Percentiles rank a stretch among this genome's conserved stretches.
Conservation (phyloP, 768 basidiomycete genomes). For the Pleurotus citrinopileatus region DNA sequence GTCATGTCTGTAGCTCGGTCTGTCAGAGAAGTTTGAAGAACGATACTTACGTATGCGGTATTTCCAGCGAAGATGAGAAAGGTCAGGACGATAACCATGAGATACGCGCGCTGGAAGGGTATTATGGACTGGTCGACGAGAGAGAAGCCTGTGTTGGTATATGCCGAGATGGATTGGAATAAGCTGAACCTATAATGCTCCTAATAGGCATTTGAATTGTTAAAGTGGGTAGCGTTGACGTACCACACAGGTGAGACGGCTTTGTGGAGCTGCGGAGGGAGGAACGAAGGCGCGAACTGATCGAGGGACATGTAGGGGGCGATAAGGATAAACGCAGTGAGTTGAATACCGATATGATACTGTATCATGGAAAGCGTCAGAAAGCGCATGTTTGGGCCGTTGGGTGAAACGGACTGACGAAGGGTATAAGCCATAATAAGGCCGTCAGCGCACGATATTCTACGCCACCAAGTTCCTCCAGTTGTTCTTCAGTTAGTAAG, state of each 20-base stretch:
- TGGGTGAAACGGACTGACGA: conserved; percentile 42
- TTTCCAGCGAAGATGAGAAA: conserved; percentile 88
- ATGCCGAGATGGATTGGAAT: conserved; percentile 84
- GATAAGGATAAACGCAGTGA: conserved; percentile 71
- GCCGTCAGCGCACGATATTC: conserved; percentile 86
- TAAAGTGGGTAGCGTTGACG: conserved; percentile 11
- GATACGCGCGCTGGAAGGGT: conserved; percentile 85
- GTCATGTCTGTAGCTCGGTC: too few species aligned
- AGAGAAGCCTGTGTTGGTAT: conserved; percentile 86
- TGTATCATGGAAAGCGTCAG: conserved; percentile 25
- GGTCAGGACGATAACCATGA: conserved; percentile 70
- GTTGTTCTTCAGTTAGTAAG: conserved; percentile 72
- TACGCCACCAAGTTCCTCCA: conserved; percentile 93
- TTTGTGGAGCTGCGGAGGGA: conserved; percentile 54
- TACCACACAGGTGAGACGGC: conserved; percentile 67
- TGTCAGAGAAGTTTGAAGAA: not conserved
- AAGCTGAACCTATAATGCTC: conserved; percentile 69
- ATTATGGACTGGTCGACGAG: conserved; percentile 89
- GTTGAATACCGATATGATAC: conserved; percentile 80
- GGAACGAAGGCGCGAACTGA: conserved; percentile 60
- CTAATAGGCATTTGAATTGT: not conserved
- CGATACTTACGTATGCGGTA: conserved; percentile 79
- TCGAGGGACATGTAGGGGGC: conserved; percentile 72
- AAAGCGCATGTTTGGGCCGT: not conserved
- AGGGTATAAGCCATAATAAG: conserved; percentile 75